Evolutionary conservation across 2,329 filamentous ascomycete genomes (phyloP).

Genomic region (Paraconiothyrium brasiliense): DNA sequence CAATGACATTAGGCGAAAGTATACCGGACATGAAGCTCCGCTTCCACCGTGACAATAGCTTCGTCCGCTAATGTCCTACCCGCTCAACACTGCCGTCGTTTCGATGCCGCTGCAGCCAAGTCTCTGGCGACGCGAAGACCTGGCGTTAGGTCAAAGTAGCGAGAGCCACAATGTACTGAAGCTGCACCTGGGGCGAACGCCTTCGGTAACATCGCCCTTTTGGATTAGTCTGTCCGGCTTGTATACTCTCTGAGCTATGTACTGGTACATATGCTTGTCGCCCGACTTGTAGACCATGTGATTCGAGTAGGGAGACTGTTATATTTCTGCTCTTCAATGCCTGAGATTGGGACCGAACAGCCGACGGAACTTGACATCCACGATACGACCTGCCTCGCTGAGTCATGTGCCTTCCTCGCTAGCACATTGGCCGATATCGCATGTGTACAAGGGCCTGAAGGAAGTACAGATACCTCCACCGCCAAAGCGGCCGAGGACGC

Average conservation of each 20-base stretch:
- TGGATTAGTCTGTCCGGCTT: neutral
- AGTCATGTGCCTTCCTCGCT: slow-evolving; percentile 13
- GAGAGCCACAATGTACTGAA: neutral
- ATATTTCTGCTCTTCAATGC: neutral
- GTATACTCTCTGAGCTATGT: neutral
- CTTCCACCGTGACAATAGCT: slow-evolving; percentile 11
- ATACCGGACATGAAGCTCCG: slow-evolving; percentile 9
- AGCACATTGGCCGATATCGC: slow-evolving; percentile 27
- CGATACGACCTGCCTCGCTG: slow-evolving; percentile 1
- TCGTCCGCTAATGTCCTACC: slow-evolving; percentile 1
- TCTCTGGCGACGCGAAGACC: slow-evolving; percentile 2
- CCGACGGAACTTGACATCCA: slow-evolving; percentile 18
- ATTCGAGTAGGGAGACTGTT: neutral
- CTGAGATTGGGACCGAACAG: slow-evolving; percentile 11
- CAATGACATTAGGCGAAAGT: slow-evolving; percentile 1
- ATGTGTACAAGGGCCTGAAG: neutral
- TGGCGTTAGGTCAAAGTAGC: neutral
- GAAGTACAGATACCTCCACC: slow-evolving; percentile 8
- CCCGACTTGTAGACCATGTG: neutral
- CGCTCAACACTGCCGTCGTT: slow-evolving; percentile 1
- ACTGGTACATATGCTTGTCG: neutral
- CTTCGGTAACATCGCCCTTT: neutral
- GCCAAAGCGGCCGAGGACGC: slow-evolving; percentile 1
- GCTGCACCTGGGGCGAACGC: neutral
- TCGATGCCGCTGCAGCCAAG: neutral